Base-by-base conservation (phyloP, 441 rosid genomes). In the Adansonia grandidieri region DNA sequence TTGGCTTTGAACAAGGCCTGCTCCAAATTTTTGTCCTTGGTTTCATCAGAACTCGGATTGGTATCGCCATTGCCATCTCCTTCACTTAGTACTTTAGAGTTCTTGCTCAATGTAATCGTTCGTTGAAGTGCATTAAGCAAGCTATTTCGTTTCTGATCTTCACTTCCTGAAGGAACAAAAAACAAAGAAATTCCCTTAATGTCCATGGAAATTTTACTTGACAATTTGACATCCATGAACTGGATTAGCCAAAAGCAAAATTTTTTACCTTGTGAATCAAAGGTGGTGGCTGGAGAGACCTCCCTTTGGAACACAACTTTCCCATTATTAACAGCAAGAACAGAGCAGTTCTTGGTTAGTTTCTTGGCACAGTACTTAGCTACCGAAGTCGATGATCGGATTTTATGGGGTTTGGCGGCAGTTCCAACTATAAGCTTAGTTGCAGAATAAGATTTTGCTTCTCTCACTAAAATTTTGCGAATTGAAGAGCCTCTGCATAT, bases 361-460 rank as follows among this genome's bases (percentile, higher is more conserved):
- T 90, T 90, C 81, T 87, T 87, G 0, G 91, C 89, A 47, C 92
- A 84, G 83, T 91, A 89, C 86, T 91, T 91, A 69, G 96, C 96
- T 8, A 90, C 77, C 4, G 90, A 87, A 4, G 87, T 80, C 0
- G 91, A 77, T 22, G 92, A 88, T 47, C 93, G 85, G 78, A 91
- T 82, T 67, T 82, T 72, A 60, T 83, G 91, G 60, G 73, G 87
- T 66, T 42, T 83, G 75, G 77, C 79, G 6, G 88, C 80, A 24
- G 83, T 58, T 56, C 96, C 96, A 15, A 91, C 89, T 9, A 91
- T 86, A 78, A 91, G 82, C 80, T 85, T 87, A 15, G 86, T 75
- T 9, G 92, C 96, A 66, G 71, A 65, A 53, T 85, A 91, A 3
- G 91, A 87, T 22, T 78, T 85, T 15, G 93, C 92, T 85, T 91